Evolutionary conservation across 306 rosid species (phyloP).

Genomic region (Prunus fruticosa): DNA sequence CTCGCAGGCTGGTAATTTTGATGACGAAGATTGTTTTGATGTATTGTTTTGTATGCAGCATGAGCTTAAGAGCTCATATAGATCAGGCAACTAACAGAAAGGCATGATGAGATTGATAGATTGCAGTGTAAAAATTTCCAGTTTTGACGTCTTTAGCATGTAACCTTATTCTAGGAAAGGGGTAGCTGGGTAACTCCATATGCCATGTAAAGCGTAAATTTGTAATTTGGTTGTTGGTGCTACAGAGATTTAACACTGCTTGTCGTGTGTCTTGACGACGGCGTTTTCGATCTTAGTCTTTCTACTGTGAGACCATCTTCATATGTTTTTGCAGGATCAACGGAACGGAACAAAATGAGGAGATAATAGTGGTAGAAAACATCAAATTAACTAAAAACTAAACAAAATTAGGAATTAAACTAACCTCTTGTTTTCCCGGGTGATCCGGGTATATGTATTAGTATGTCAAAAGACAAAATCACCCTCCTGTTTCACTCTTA

Average conservation of each 20-base stretch:
- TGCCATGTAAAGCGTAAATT: not conserved
- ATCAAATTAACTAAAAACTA: slow-evolving; percentile 5
- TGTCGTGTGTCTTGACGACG: no score
- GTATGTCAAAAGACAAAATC: not conserved
- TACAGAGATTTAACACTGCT: no score
- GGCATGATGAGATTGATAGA: no score
- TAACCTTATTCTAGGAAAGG: no score
- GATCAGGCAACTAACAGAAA: no score
- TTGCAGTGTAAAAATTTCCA: no score
- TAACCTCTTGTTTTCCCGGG: slow-evolving; percentile 18
- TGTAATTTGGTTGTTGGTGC: not conserved
- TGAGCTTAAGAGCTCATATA: slow-evolving; percentile 51
- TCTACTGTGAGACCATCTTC: no score
- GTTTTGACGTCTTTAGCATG: no score
- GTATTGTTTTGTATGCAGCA: slow-evolving; percentile 69
- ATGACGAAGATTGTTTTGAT: slow-evolving; percentile 61
- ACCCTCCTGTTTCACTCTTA: not conserved
- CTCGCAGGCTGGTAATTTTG: slow-evolving; percentile 29
- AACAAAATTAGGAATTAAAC: not conserved
- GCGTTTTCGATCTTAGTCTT: no score
- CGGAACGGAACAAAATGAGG: slow-evolving; percentile 8
- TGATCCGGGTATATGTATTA: slow-evolving; percentile 13
- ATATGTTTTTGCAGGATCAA: not conserved
- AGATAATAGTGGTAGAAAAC: slow-evolving; percentile 21
- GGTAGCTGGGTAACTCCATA: no score